phyloP scores from a whole-genome alignment of 1,284 basidiomycete genomes.

The Naganishia sp. region DNA sequence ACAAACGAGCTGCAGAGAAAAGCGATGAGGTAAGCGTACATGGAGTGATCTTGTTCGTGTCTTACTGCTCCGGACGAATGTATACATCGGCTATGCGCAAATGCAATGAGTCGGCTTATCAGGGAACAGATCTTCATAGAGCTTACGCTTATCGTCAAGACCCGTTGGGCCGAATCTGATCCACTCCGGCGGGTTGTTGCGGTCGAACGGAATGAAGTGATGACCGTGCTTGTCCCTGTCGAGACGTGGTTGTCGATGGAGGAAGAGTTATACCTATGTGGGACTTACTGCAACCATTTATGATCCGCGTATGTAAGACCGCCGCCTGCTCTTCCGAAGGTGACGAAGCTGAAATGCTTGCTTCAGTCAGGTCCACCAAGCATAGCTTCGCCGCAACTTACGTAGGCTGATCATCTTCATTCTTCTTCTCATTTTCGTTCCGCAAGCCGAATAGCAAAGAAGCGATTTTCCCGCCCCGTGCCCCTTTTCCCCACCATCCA shows the following conservation, averaged over 20 bases:
- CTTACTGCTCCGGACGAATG: constrained; percentile 53
- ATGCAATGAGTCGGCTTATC: constrained; percentile 2
- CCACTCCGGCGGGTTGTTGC: constrained; percentile 47
- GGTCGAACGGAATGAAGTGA: constrained; percentile 53
- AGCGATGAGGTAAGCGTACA: background rate
- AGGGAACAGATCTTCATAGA: background rate
- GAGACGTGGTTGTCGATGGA: background rate
- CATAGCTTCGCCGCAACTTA: constrained; percentile 46
- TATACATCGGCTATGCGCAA: constrained; percentile 51
- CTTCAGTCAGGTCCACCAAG: no score
- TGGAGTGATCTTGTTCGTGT: background rate
- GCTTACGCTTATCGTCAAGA: constrained; percentile 53
- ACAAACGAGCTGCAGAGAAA: constrained; percentile 57
- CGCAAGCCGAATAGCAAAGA: constrained; percentile 54
- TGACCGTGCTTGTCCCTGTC: constrained; percentile 47
- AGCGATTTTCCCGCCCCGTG: constrained; percentile 54
- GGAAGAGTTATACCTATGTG: no score
- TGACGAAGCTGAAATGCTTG: constrained; percentile 41
- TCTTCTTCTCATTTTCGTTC: constrained; percentile 55
- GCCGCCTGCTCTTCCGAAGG: constrained; percentile 80
- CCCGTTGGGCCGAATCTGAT: constrained; percentile 45
- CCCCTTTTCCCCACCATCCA: constrained; percentile 56
- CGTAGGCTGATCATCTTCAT: constrained; percentile 64
- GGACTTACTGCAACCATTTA: constrained; percentile 62
- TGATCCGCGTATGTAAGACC: constrained; percentile 82